Evolutionary conservation across 2,329 filamentous ascomycete genomes (phyloP).

Genomic region (Neoarthrinium moseri): DNA sequence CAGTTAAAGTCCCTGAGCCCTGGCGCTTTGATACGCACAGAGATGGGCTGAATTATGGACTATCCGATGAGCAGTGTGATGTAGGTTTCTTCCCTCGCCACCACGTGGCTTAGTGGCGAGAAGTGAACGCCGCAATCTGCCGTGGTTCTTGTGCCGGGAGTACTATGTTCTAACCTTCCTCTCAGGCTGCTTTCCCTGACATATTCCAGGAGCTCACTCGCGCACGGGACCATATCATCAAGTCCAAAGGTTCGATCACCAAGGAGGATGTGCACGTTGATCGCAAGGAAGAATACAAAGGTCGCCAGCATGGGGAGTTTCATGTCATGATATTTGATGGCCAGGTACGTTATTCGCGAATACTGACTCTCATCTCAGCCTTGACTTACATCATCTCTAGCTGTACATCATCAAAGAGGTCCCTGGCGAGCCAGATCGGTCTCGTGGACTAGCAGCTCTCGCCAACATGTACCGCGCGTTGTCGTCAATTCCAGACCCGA

Average conservation of each 20-base stretch:
- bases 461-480: constrained; percentile 20
- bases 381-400: no score
- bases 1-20: no score
- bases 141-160: no score
- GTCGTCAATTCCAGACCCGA: constrained; percentile 16
- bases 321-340: constrained; percentile 20
- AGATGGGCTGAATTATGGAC: constrained; percentile 18
- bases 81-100: constrained; percentile 9
- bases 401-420: constrained; percentile 16
- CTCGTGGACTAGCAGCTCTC: constrained; percentile 19
- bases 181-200: constrained; percentile 18
- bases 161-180: background rate
- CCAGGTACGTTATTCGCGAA: constrained; percentile 7
- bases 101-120: background rate
- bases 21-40: constrained; percentile 18
- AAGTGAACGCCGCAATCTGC: no score
- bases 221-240: constrained; percentile 17
- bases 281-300: constrained; percentile 13
- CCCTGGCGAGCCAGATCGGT: constrained; percentile 19
- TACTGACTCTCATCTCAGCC: no score
- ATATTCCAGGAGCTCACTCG: constrained; percentile 21
- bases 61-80: constrained; percentile 19
- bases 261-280: constrained; percentile 16
- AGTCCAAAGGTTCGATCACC: constrained; percentile 13
- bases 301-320: constrained; percentile 18